These are phyloP conservation scores for Talaromyces sp. DNA, from an alignment of 2,329 filamentous ascomycete species.

Conservation along the genomic window DNA sequence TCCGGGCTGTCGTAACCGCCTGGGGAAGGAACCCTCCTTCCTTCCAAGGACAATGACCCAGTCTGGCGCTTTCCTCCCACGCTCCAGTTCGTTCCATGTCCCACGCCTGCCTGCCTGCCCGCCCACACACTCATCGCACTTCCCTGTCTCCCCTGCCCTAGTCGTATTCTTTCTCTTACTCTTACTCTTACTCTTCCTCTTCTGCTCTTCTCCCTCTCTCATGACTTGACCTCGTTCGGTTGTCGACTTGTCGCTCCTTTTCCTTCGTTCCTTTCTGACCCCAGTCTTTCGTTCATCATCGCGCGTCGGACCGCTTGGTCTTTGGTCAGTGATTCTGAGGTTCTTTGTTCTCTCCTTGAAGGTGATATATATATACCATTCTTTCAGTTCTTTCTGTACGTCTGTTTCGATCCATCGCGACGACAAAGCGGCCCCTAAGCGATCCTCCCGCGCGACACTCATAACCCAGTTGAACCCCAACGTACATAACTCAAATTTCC, in stretches of 20 bases:
- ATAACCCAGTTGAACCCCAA: conserved; percentile 16
- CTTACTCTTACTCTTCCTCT: background rate
- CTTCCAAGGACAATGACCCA: background rate
- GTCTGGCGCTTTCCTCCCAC: no score
- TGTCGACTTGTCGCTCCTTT: conserved; percentile 17
- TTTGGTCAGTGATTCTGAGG: background rate
- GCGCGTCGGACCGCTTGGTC: conserved; percentile 9
- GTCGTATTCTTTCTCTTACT: background rate
- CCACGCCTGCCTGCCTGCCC: background rate
- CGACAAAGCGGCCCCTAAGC: conserved; percentile 11
- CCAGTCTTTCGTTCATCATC: conserved; percentile 27
- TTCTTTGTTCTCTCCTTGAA: conserved; percentile 15
- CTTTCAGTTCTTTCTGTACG: background rate
- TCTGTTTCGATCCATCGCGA: conserved; percentile 15
- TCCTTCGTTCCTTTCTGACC: conserved; percentile 24
- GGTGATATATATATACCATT: background rate
- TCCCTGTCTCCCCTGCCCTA: background rate
- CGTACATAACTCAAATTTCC: background rate
- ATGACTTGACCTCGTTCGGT: conserved; percentile 10
- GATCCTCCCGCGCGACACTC: background rate
- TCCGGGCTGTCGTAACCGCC: background rate
- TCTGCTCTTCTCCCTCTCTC: background rate
- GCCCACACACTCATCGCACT: background rate
- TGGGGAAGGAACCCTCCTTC: background rate
- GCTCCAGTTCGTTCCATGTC: background rate